Conservation (phyloP, 2,329 filamentous ascomycete species). For the Mycosphaerella arachidis region DNA sequence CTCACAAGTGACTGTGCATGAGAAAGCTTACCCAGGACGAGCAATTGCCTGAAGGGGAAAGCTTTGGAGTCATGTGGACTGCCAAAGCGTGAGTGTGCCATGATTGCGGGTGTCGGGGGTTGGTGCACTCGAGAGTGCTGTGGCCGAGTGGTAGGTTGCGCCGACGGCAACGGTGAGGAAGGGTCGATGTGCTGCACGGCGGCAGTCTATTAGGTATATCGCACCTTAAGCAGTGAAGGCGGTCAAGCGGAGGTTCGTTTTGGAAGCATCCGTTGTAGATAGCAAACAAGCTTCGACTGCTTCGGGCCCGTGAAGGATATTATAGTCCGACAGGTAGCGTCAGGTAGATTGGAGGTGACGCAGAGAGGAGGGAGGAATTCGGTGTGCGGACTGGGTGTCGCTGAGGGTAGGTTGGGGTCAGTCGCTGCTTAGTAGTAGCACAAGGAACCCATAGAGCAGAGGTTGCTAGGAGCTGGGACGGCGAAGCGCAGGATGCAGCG, state of each 20-base stretch:
- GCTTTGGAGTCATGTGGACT: slow-evolving; percentile 26
- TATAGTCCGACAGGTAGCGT: slow-evolving; percentile 2
- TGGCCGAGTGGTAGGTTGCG: slow-evolving; percentile 3
- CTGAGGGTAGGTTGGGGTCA: not conserved
- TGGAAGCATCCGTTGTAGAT: slow-evolving; percentile 3
- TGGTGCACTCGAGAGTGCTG: slow-evolving; percentile 5
- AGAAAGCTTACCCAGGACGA: slow-evolving; percentile 47
- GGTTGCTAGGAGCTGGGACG: slow-evolving; percentile 1
- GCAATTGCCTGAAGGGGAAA: slow-evolving; percentile 58
- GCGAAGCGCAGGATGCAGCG: not conserved
- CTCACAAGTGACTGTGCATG: not conserved
- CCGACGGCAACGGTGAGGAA: slow-evolving; percentile 2
- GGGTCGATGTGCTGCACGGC: not conserved
- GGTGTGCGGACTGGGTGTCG: slow-evolving; percentile 3
- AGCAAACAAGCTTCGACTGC: not conserved
- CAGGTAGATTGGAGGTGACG: slow-evolving; percentile 11
- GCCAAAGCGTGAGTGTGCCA: slow-evolving; percentile 12
- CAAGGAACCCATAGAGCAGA: not conserved
- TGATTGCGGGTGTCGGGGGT: slow-evolving; percentile 6
- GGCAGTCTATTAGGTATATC: not conserved
- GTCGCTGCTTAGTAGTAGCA: not conserved
- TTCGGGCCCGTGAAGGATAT: slow-evolving; percentile 1
- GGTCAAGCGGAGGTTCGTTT: slow-evolving; percentile 6
- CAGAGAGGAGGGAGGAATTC: slow-evolving; percentile 1
- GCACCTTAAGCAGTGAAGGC: slow-evolving; percentile 6